A percentile compares a stretch with the other conserved stretches of the same genome.
phyloP scores from a whole-genome alignment of 1,284 basidiomycete genomes.

The Trichosporon sp. region DNA sequence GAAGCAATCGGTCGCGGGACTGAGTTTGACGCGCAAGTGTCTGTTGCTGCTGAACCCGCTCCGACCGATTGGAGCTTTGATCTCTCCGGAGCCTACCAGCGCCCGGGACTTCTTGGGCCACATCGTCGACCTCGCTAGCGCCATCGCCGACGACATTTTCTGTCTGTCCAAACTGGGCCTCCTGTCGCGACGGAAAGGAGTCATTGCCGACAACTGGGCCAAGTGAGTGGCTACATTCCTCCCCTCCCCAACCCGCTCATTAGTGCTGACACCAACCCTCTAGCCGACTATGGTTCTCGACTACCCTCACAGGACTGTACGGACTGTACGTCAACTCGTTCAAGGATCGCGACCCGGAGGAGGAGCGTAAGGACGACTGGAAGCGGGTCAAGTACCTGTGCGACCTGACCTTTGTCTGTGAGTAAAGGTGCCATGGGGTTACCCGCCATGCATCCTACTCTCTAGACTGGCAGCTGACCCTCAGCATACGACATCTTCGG shows the following conservation, averaged over 20 bases:
- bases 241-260: not conserved
- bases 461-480: not conserved
- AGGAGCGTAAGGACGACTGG: slow-evolving; percentile 30
- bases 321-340: slow-evolving; percentile 26
- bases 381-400: slow-evolving; percentile 37
- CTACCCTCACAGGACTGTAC: slow-evolving; percentile 40
- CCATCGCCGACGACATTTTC: slow-evolving; percentile 41
- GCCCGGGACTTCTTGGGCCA: slow-evolving; percentile 35
- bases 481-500: slow-evolving; percentile 45
- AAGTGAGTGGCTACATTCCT: slow-evolving; percentile 27
- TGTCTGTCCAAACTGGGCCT: slow-evolving; percentile 41
- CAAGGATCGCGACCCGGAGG: slow-evolving; percentile 9
- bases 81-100: slow-evolving; percentile 41
- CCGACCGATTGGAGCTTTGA: slow-evolving; percentile 38
- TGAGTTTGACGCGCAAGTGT: slow-evolving; percentile 45
- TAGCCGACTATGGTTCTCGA: slow-evolving; percentile 44
- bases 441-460: not conserved
- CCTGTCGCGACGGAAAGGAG: slow-evolving; percentile 27
- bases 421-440: slow-evolving; percentile 14
- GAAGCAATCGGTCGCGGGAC: slow-evolving; percentile 29
- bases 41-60: slow-evolving; percentile 44
- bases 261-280: slow-evolving; percentile 4
- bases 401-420: slow-evolving; percentile 45
- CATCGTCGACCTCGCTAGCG: slow-evolving; percentile 38
- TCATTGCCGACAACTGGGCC: slow-evolving; percentile 35